A percentile compares a stretch with the other conserved stretches of the same genome.
These are phyloP conservation scores for Zizania latifolia DNA, from an alignment of 176 grass and related monocot genomes.

Conservation along the genomic window DNA sequence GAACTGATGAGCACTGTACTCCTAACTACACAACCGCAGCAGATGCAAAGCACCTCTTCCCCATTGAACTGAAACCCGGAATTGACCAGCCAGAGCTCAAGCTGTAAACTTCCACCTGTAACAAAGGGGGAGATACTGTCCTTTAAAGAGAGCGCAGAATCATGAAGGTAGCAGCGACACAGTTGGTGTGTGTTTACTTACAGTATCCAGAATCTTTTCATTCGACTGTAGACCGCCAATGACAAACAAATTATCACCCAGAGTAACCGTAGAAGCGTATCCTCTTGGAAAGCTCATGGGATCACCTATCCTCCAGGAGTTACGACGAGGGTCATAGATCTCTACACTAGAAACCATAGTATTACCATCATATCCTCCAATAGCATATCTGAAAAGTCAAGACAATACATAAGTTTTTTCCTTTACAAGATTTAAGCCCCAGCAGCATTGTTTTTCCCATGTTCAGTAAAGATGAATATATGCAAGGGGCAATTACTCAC, in stretches of 20 bases:
- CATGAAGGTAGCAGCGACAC: background rate
- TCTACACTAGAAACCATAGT: slow-evolving; percentile 67
- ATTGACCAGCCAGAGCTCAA: slow-evolving; percentile 47
- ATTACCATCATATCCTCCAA: slow-evolving; percentile 62
- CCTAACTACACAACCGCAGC: slow-evolving; percentile 35
- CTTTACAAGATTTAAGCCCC: slow-evolving; percentile 4
- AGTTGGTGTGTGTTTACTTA: slow-evolving; percentile 6
- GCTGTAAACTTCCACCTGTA: slow-evolving; percentile 67
- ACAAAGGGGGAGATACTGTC: background rate
- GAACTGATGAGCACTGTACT: slow-evolving; percentile 1
- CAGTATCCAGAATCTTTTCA: slow-evolving; percentile 52
- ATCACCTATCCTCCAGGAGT: slow-evolving; percentile 51
- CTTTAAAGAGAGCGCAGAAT: slow-evolving; percentile 8
- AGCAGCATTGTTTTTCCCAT: background rate
- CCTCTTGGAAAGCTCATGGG: slow-evolving; percentile 60
- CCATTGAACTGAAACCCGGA: slow-evolving; percentile 39
- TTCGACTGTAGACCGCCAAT: slow-evolving; percentile 55
- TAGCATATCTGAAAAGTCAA: slow-evolving; percentile 50
- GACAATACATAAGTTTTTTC: background rate
- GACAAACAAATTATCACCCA: slow-evolving; percentile 47
- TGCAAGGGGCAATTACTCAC: slow-evolving; percentile 37
- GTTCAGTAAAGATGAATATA: background rate
- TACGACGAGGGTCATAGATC: slow-evolving; percentile 65
- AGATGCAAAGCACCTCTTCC: slow-evolving; percentile 70
- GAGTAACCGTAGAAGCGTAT: slow-evolving; percentile 48